Base-by-base conservation (phyloP, 768 basidiomycete species). In the Stropharia rugosoannulata region DNA sequence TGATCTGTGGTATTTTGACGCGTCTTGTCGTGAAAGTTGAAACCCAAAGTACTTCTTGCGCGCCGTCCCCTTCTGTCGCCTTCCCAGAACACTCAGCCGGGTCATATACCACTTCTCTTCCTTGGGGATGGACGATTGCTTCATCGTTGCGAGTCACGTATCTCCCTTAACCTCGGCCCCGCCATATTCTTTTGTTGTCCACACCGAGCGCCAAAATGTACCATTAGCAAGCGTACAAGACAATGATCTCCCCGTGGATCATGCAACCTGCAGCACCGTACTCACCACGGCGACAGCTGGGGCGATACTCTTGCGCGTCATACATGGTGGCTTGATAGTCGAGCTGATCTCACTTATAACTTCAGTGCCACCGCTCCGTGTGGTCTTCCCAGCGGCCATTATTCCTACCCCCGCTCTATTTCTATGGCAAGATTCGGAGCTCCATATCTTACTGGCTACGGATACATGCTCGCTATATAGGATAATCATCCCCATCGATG, bases 271-370 rank as follows among this genome's bases (percentile, higher is more conserved):
- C 66, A 79, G 87, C 32, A 78, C 80, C 16, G 60, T 85, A 50
- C 75, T 88, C 54, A 78, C 85, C 59, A 77, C 85, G 4, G 73
- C 76, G 12, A 65, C 70, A 37, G 82, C 85, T 3, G 88, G 89
- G 13, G 79, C 86, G 47, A 77, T 94, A 51, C 79, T 93, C 49
- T 70, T 87, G 45, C 87, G 93, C 57, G 79, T 92, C 44, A 75
- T 93, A 51, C 87, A 93, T 58, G 83, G 80, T 43, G 87, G 86
- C 22, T 71, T 84, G 59, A 85, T 92, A 48, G 70, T 93, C 41
- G 90, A 95, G 64, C 81, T 95, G 44, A 66, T 85, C 37, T 90
- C 91, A n/a, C 74, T 93, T 43, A 83, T 89, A 5, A 78, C 80
- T 1, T 74, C 83, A 59, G 73, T 85, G 2, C 75, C 80, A 32